Evolutionary conservation across 192 early-diverging fungal genomes (phyloP).

Genomic region (Pilaira anomala): DNA sequence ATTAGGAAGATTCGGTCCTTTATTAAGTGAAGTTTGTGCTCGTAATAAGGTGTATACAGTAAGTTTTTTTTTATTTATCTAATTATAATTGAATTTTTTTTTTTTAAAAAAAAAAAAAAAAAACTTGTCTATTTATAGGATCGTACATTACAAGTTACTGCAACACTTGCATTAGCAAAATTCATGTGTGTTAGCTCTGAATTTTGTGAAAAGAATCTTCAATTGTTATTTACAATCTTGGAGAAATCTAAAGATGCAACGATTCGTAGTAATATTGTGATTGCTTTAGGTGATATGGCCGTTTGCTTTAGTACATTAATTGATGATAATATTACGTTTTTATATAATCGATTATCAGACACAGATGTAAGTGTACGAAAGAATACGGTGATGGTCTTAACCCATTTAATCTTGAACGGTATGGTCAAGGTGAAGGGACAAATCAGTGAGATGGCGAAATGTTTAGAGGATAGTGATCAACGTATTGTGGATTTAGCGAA

Average conservation of each 20-base stretch:
- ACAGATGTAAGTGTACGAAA: slow-evolving; percentile 81
- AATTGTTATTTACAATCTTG: slow-evolving; percentile 85
- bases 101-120: too few relatives aligned
- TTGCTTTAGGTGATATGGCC: slow-evolving; percentile 97
- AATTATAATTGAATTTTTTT: background rate
- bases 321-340: slow-evolving; percentile 92
- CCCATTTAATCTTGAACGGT: slow-evolving; percentile 95
- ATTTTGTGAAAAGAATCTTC: slow-evolving; percentile 92
- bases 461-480: slow-evolving; percentile 82
- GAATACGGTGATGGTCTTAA: slow-evolving; percentile 98
- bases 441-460: slow-evolving; percentile 97
- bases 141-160: slow-evolving; percentile 82
- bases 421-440: slow-evolving; percentile 99
- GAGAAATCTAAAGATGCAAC: slow-evolving; percentile 79
- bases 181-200: slow-evolving; percentile 96
- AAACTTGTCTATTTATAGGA: slow-evolving; percentile 44
- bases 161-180: slow-evolving; percentile 87
- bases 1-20: slow-evolving; percentile 74
- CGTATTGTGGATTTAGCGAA: slow-evolving; percentile 90
- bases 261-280: slow-evolving; percentile 92
- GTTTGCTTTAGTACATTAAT: slow-evolving; percentile 97
- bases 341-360: slow-evolving; percentile 91
- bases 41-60: slow-evolving; percentile 81
- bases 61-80: slow-evolving; percentile 19
- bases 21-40: slow-evolving; percentile 79